Percentiles rank a stretch among this genome's conserved stretches.
phyloP scores from a whole-genome alignment of 139 green algal species.

The Gonium pectorale region DNA sequence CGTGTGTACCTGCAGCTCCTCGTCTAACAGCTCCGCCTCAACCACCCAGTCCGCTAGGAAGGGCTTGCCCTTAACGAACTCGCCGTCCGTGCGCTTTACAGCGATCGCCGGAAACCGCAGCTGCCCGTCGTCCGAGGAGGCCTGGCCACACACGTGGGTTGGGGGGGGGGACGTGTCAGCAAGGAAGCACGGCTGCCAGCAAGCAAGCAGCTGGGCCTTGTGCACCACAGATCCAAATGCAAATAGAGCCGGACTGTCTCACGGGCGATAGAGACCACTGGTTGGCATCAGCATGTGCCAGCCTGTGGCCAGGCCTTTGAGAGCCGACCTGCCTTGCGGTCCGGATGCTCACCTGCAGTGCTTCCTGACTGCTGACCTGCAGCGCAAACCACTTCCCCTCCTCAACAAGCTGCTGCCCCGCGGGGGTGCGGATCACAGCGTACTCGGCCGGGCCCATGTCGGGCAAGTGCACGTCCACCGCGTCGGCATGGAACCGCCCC shows the following conservation, averaged over 20 bases:
- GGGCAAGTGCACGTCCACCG: no score
- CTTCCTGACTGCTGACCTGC: background rate
- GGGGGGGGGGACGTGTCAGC: no score
- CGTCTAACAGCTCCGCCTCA: slow-evolving; percentile 36
- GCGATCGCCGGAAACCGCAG: slow-evolving; percentile 14
- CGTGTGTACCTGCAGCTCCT: slow-evolving; percentile 5
- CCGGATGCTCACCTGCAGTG: background rate
- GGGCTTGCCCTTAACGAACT: slow-evolving; percentile 10
- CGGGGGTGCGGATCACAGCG: slow-evolving; percentile 10
- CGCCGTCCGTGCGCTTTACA: slow-evolving; percentile 14
- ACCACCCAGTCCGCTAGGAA: slow-evolving; percentile 20
- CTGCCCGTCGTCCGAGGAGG: background rate
- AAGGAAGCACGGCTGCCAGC: background rate
- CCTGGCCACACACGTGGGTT: no score
- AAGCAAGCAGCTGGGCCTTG: background rate
- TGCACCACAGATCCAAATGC: background rate
- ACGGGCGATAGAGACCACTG: no score
- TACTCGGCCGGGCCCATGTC: slow-evolving; percentile 2
- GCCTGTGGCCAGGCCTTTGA: no score
- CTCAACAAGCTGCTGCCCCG: slow-evolving; percentile 28
- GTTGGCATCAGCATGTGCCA: no score
- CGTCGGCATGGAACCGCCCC: no score
- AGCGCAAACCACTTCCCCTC: slow-evolving; percentile 40
- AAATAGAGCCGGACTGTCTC: no score
- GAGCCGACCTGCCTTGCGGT: no score